phyloP scores from a whole-genome alignment of 495 filamentous ascomycete genomes.

The Penicillium desertorum region DNA sequence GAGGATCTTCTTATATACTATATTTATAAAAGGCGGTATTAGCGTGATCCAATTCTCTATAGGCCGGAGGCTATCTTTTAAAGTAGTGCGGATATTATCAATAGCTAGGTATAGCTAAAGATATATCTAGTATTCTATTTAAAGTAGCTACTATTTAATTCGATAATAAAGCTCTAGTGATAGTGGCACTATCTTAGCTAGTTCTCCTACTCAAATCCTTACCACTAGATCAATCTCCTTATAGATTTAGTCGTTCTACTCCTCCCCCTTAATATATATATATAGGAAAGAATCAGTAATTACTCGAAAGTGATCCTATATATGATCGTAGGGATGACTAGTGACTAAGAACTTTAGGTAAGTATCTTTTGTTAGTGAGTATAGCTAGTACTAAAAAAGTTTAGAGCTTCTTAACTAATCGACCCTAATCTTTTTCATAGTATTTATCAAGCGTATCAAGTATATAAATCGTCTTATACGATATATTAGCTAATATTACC shows the following conservation, averaged over 20 bases:
- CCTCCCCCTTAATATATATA: conserved; percentile 39
- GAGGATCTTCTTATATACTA: too few species aligned
- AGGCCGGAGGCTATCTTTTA: too few species aligned
- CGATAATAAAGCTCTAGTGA: too few species aligned
- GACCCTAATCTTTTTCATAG: conserved; percentile 14
- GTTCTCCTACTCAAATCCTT: conserved; percentile 23
- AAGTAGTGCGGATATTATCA: too few species aligned
- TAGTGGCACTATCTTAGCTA: conserved; percentile 23
- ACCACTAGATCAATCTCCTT: conserved; percentile 43
- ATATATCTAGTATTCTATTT: too few species aligned
- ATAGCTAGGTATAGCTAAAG: too few species aligned
- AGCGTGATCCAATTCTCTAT: too few species aligned
- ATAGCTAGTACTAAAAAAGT: too few species aligned
- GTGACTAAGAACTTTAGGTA: conserved; percentile 45
- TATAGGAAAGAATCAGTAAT: conserved; percentile 20
- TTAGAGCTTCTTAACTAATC: conserved; percentile 27
- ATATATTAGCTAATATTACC: conserved; percentile 3
- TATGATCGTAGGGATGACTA: conserved; percentile 43
- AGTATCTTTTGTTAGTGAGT: not conserved
- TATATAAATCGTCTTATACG: conserved; percentile 25
- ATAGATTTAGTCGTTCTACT: conserved; percentile 34
- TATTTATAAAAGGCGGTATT: too few species aligned
- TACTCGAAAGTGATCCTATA: conserved; percentile 26
- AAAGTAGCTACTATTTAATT: too few species aligned
- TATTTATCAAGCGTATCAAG: conserved; percentile 49